A percentile compares a stretch with the other conserved stretches of the same genome.
phyloP scores from a whole-genome alignment of 169 alveolate genomes.

The Perkinsus chesapeaki region DNA sequence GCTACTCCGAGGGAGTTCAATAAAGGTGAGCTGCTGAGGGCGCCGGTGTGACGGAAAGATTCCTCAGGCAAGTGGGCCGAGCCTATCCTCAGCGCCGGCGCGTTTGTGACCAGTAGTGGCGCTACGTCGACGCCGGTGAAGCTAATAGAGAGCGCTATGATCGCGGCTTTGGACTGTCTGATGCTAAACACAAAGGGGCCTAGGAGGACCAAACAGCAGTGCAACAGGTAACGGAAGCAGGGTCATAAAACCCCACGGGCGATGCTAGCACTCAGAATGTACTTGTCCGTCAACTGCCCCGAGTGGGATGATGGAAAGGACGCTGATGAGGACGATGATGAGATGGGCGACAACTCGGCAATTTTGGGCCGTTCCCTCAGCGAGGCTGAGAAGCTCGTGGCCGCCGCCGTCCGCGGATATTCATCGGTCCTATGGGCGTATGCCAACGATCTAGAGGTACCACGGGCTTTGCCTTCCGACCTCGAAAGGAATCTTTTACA shows the following conservation, averaged over 20 bases:
- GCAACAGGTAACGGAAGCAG: not conserved
- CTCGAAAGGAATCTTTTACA: not conserved
- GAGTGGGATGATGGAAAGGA: constrained; percentile 34
- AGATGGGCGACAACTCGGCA: not conserved
- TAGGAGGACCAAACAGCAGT: not conserved
- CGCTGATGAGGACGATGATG: constrained; percentile 13
- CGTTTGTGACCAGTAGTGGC: not conserved
- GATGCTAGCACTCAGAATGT: not conserved
- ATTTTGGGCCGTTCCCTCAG: not conserved
- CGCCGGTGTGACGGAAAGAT: not conserved
- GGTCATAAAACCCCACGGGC: not conserved
- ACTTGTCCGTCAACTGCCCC: not conserved
- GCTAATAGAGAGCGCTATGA: not conserved
- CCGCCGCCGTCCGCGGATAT: not conserved
- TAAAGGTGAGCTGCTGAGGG: not conserved
- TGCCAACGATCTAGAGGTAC: not conserved
- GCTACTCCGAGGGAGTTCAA: not conserved
- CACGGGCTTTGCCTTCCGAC: not conserved
- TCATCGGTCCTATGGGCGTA: not conserved
- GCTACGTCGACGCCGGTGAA: not conserved
- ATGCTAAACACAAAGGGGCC: not conserved
- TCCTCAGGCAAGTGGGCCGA: not conserved
- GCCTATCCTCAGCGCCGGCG: not conserved
- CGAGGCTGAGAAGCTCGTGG: not conserved
- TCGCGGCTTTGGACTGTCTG: not conserved